A percentile compares a stretch with the other conserved stretches of the same genome.
These are phyloP conservation scores for Pyrus betulifolia DNA, from an alignment of 306 rosid genomes.

Conservation along the genomic window DNA sequence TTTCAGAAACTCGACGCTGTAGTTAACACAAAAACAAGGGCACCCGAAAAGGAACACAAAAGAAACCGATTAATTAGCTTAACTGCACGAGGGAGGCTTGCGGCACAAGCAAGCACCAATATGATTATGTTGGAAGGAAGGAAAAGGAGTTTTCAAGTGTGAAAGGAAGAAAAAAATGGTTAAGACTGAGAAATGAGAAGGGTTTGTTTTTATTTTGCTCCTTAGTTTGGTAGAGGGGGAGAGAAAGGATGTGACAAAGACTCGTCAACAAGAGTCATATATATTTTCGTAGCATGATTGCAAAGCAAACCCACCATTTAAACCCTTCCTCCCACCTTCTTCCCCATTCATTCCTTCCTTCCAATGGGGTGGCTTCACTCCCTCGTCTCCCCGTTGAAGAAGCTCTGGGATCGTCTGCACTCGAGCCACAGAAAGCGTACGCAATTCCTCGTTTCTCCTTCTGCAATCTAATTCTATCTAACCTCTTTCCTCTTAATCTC, in stretches of 20 bases:
- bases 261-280: background rate
- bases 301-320: background rate
- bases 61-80: background rate
- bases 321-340: conserved; percentile 10
- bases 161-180: background rate
- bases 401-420: conserved; percentile 61
- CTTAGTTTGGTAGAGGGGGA: conserved; percentile 9
- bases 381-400: conserved; percentile 55
- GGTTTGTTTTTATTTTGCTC: background rate
- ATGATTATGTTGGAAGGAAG: background rate
- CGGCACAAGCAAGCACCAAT: background rate
- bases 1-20: background rate
- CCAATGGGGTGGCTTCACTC: conserved; percentile 56
- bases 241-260: conserved; percentile 1
- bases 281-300: background rate
- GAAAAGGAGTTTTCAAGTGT: background rate
- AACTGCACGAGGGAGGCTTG: conserved; percentile 1
- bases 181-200: background rate
- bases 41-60: background rate
- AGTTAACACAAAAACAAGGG: background rate
- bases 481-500: too few relatives aligned
- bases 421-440: conserved; percentile 38
- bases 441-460: background rate
- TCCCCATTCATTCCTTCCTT: conserved; percentile 13
- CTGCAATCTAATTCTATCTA: background rate